Base-by-base conservation (phyloP, 768 basidiomycete genomes). In the Trametes punicea region DNA sequence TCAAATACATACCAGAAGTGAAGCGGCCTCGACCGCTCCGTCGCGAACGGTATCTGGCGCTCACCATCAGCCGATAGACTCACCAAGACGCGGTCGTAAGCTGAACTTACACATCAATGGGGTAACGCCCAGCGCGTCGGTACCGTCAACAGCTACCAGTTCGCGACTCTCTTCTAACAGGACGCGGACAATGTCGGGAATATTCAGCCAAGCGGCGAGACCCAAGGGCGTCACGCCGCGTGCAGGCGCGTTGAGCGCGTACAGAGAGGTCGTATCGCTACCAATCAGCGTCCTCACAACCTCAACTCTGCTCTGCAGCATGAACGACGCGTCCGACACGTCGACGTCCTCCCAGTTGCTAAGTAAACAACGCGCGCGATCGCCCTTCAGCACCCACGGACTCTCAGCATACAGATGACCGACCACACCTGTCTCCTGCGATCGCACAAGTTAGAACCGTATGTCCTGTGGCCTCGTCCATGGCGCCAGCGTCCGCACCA, bases 151-250 rank as follows among this genome's bases (percentile, higher is more conserved):
- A 6, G 84, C 79, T 21, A 91, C 81, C 21, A 79, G 67, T 39
- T 82, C 84, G 2, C 74, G 69, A 62, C 84, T 85, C 26, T 74
- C 78, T 42, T 87, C 81, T 23, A 91, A 77, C n/a, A 91, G 72
- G 38, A 83, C 63, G 52, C 74, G 74, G n/a, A 91, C 85, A 23
- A 74, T 77, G 15, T 79, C 70, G 10, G 80, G 79, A 68, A 80
- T 72, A 62, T 89, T 84, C 18, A 90, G 76, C 87, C 88, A 91
- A 1, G 88, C 83, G 6, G 88, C 87, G 76, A 89, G 82, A 4
- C 87, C 84, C 15, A 92, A 78, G 10, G 88, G 88, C 1, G 87
- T 86, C 7, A 88, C 87, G 30, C 88, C 87, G 50, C 81, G 82
- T 74, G 86, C 82, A 0, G 88, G 84, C n/a, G 84, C 82, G 67